Conservation (phyloP, 2,329 filamentous ascomycete genomes). For the Rhynchosporium secalis region DNA sequence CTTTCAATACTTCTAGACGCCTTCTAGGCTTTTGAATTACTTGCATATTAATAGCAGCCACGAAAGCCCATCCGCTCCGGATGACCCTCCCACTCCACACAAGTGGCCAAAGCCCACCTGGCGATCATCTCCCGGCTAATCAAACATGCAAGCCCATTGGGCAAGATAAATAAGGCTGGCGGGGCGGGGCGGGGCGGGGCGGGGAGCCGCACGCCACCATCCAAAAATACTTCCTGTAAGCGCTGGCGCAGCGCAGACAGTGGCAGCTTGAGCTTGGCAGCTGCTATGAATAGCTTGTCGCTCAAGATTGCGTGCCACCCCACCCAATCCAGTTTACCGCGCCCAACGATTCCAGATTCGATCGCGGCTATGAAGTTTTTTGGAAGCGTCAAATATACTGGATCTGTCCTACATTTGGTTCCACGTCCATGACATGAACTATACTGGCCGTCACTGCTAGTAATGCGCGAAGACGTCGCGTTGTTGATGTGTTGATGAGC, state of each 20-base stretch:
- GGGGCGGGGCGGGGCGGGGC: neutral
- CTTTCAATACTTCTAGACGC: conserved; percentile 2
- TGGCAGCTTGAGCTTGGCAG: neutral
- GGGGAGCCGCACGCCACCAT: conserved; percentile 13
- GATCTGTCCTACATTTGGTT: neutral
- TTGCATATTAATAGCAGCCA: conserved; percentile 7
- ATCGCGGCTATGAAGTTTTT: conserved; percentile 21
- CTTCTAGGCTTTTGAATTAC: conserved; percentile 8
- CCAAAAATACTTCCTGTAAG: conserved; percentile 16
- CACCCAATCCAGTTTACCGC: conserved; percentile 8
- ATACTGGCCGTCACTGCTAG: conserved; percentile 1
- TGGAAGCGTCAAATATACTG: conserved; percentile 17
- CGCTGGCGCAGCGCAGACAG: neutral
- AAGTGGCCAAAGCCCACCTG: conserved; percentile 5
- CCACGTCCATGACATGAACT: neutral
- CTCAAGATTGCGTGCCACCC: conserved; percentile 1
- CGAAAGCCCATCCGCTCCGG: neutral
- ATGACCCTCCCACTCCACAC: neutral
- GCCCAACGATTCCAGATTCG: conserved; percentile 8
- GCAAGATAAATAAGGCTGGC: neutral
- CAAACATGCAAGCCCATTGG: conserved; percentile 6
- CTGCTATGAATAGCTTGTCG: conserved; percentile 13
- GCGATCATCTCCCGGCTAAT: conserved; percentile 9
- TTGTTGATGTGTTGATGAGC: neutral
- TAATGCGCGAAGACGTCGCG: neutral